Base-by-base conservation (phyloP, 1,284 basidiomycete species). In the Sporisorium exsertum region DNA sequence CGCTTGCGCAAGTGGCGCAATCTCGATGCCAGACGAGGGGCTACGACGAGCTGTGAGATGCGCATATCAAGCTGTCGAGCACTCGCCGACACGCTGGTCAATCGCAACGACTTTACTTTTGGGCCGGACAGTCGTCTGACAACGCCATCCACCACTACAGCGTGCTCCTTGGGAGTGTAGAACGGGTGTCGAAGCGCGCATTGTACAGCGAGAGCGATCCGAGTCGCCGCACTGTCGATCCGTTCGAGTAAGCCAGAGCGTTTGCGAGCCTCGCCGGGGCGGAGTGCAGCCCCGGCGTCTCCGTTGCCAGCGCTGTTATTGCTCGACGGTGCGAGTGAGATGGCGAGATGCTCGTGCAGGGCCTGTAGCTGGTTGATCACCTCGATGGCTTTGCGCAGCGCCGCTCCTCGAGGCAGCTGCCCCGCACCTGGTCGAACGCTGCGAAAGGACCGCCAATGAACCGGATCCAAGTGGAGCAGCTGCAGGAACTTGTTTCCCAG, bases 31-130 rank as follows among this genome's bases (percentile, higher is more conserved):
- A 66, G n/a, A 37, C 83, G 64, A 6, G 87, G 87, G 37, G 84
- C 81, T 72, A 88, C 78, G 64, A 85, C 45, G 26, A 85, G 66
- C 74, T 87, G 86, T 57, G 87, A 81, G 57, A 84, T 65, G 43
- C 87, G 81, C 18, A 85, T 68, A 80, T 86, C 80, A 16, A 87
- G 62, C 73, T 87, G 87, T 50, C 85, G 77, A 2, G 84, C 87
- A 37, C 69, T 60, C 9, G 74, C 86, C 32, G 72, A 71, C 20
- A 72, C 27, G 18, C 43, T 47, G 7, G 51, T 52, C 33, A 75
- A 27, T 15, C 49, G 60, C 16, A 43, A n/a, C 2, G 51, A 26
- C 2, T 24, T 16, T n/a, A 33, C 5, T n/a, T 47, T 49, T 9
- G 82, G 54, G n/a, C 20, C 5, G 2, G 5, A 24, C 9, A 57